A percentile compares a stretch with the other conserved stretches of the same genome.
Evolutionary conservation across 352 stramenopile species (phyloP).

Genomic region (Halophytophthora batemanensis): DNA sequence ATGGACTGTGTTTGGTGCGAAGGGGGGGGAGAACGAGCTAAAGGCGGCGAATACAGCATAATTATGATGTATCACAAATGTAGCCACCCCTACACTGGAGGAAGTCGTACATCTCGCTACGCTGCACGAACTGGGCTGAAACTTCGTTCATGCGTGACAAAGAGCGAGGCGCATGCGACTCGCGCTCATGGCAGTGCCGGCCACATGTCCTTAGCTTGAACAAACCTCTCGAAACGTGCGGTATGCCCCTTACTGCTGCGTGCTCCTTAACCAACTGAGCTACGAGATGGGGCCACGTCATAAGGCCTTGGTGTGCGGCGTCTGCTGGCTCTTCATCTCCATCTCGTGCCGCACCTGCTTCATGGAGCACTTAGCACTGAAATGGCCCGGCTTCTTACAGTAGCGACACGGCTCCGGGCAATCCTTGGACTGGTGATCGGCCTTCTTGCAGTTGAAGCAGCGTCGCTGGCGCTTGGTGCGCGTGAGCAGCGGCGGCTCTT

Average conservation of each 20-base stretch:
- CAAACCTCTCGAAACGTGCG: slow-evolving; percentile 20
- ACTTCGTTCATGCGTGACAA: too few relatives aligned
- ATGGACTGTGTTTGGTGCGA: slow-evolving; percentile 1
- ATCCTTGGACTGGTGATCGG: slow-evolving; percentile 71
- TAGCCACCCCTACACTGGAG: too few relatives aligned
- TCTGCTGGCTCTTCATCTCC: slow-evolving; percentile 50
- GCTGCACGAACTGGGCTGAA: too few relatives aligned
- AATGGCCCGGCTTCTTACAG: slow-evolving; percentile 73
- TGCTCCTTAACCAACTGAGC: too few relatives aligned
- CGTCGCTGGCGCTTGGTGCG: slow-evolving; percentile 53
- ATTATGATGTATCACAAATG: not conserved
- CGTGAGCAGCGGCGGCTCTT: slow-evolving; percentile 16
- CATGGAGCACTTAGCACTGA: slow-evolving; percentile 69
- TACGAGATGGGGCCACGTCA: slow-evolving; percentile 11
- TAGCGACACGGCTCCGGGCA: slow-evolving; percentile 78
- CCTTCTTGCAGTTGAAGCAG: slow-evolving; percentile 87
- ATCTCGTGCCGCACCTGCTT: slow-evolving; percentile 51
- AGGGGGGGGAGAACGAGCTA: slow-evolving; percentile 7
- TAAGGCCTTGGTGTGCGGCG: slow-evolving; percentile 64
- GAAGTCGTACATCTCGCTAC: too few relatives aligned
- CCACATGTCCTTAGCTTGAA: too few relatives aligned
- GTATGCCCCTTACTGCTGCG: too few relatives aligned
- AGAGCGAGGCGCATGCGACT: too few relatives aligned
- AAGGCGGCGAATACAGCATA: slow-evolving; percentile 6
- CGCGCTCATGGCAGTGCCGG: too few relatives aligned